phyloP scores from a whole-genome alignment of 2,329 filamentous ascomycete genomes.

The Microascus cirrosus region DNA sequence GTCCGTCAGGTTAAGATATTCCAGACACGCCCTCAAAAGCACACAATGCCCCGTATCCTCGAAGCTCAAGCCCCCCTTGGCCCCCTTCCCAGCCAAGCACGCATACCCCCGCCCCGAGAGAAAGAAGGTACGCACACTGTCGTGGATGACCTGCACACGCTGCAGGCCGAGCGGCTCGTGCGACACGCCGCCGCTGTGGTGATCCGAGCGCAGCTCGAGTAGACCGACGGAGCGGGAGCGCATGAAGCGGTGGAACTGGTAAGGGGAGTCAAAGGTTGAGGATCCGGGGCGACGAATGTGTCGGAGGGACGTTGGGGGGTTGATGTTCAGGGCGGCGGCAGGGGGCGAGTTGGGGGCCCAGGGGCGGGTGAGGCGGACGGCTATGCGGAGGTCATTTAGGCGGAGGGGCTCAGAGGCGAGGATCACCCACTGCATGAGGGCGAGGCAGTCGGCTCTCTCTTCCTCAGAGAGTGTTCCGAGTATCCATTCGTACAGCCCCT shows the following conservation, averaged over 20 bases:
- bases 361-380: conserved; percentile 15
- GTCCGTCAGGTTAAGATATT: conserved; percentile 20
- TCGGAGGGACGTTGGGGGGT: conserved; percentile 12
- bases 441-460: conserved; percentile 16
- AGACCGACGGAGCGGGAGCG: conserved; percentile 19
- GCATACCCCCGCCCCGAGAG: conserved; percentile 18
- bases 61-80: conserved; percentile 9
- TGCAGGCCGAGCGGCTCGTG: conserved; percentile 15
- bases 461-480: conserved; percentile 16
- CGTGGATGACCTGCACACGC: conserved; percentile 17
- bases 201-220: conserved; percentile 15
- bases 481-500: conserved; percentile 22
- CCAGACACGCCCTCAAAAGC: conserved; percentile 17
- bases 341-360: conserved; percentile 7
- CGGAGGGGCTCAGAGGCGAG: conserved; percentile 19
- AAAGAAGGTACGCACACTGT: conserved; percentile 20
- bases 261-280: conserved; percentile 15
- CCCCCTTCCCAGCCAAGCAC: conserved; percentile 10
- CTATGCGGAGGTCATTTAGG: conserved; percentile 18
- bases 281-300: conserved; percentile 12
- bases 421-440: conserved; percentile 21
- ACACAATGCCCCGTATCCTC: conserved; percentile 17
- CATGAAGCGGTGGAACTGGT: conserved; percentile 18
- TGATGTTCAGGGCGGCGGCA: conserved; percentile 13
- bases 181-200: conserved; percentile 7